Base-by-base conservation (phyloP, 176 grass and related monocot genomes). In the Chrysopogon serrulatus region DNA sequence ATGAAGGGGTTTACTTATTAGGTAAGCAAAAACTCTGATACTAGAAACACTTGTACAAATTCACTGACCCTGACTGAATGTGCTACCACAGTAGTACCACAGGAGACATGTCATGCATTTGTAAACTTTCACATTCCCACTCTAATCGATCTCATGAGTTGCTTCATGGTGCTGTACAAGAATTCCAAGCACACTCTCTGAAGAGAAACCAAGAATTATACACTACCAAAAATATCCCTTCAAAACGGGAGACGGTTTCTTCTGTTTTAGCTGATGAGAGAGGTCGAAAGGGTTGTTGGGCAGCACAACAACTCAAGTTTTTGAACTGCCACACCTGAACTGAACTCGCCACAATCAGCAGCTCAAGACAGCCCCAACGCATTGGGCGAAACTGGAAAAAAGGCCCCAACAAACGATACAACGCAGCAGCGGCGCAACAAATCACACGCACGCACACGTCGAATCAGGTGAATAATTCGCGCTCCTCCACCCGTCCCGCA, bases 391-490 rank as follows among this genome's bases (percentile, higher is more conserved):
- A n/a, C n/a, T n/a, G n/a, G n/a, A n/a, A n/a, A 44, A 44, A 37
- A 8, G 3, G 8, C 19, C 16, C 12, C 2, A 0, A 12, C 11
- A 15, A 59, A 68, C 21, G 76, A 39, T 36, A 45, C 74, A 83
- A 31, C 30, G 34, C 48, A 19, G n/a, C n/a, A n/a, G 45, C 30
- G 10, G 12, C 45, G 45, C 72, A 53, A 45, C 30, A 61, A 48
- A 73, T 73, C 43, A 73, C 71, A 49, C 27, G 45, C 72, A 35
- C 62, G 28, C 54, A 45, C 11, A 51, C n/a, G 66, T 65, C 73
- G 83, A 89, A 87, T n/a, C 68, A 62, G 83, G 60, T 41, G 72
- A 93, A 82, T 79, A 84, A 90, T 93, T 93, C 48, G 88, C 86
- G 90, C 90, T 95, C 78, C 86, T 74, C 86, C 88, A 91, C 84